Conservation (phyloP, 2,329 filamentous ascomycete species). For the Colletotrichum graminicola region DNA sequence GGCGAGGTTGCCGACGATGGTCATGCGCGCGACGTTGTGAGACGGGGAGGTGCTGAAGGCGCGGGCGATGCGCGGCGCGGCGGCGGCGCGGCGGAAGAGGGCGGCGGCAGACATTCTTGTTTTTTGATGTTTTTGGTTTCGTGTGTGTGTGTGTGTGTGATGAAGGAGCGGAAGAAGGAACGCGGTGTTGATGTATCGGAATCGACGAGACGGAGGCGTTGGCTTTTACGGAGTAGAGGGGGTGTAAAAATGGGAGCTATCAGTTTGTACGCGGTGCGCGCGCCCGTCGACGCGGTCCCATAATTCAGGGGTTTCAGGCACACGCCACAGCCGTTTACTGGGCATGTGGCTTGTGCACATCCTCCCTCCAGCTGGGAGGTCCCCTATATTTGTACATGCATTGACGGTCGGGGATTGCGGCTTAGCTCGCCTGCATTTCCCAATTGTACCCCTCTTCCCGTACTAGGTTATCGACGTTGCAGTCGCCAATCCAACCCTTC, state of each 20-base stretch:
- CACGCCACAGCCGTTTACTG: not conserved
- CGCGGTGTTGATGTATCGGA: slow-evolving; percentile 25
- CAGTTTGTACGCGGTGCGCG: slow-evolving; percentile 13
- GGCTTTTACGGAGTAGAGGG: not conserved
- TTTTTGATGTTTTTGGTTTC: slow-evolving; percentile 13
- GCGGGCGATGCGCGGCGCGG: slow-evolving; percentile 66
- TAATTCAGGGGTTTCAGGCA: not conserved
- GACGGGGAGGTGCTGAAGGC: slow-evolving; percentile 81
- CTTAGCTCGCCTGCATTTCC: not conserved
- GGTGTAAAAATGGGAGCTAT: slow-evolving; percentile 2
- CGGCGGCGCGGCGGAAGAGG: slow-evolving; percentile 65
- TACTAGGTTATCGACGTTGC: not conserved
- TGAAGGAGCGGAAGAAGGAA: slow-evolving; percentile 18
- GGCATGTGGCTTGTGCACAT: slow-evolving; percentile 1
- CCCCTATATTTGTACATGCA: not conserved
- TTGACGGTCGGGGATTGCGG: not conserved
- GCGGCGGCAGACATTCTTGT: slow-evolving; percentile 59
- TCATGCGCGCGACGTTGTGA: slow-evolving; percentile 80
- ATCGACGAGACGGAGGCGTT: slow-evolving; percentile 13
- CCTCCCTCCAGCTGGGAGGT: no score
- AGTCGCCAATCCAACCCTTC: not conserved
- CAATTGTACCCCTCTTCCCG: not conserved
- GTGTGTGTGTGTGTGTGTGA: not conserved
- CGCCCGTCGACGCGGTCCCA: slow-evolving; percentile 18
- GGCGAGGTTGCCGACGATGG: slow-evolving; percentile 87